Evolutionary conservation across 768 basidiomycete species (phyloP), one percentile per base, ranked within the genome.

Genomic region (Cystobasidium onofrii): DNA sequence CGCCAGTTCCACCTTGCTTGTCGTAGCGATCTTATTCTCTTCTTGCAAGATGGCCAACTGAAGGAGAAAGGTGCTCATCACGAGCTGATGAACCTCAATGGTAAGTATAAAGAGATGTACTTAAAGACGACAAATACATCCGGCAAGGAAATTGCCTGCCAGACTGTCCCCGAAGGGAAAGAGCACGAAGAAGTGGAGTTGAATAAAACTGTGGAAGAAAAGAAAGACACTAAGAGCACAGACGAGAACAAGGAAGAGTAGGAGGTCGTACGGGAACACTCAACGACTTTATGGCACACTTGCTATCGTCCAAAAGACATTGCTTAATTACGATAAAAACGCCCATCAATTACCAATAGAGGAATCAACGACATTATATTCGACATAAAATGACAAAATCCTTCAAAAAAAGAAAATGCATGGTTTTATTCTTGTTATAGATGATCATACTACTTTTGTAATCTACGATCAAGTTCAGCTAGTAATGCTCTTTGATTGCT

Each of bases 401-500:
- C 9, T 29, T n/a, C 7, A 10, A 55, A n/a, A 25, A 27, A 60
- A 34, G 25, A 29, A 27, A 55, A n/a, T n/a, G n/a, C n/a, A n/a
- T n/a, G n/a, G n/a, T n/a, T n/a, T n/a, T n/a, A n/a, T n/a, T n/a
- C n/a, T n/a, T 27, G 15, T 29, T 60, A 29, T 60, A n/a, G 33
- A 17, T 27, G 23, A 60, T 4, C 29, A 15, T 50, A 20, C 57
- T 25, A 60, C 57, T 60, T 60, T 29, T 27, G 57, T 13, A 60
- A 34, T 60, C 33, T 27, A 29, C 57, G 57, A 60, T 94, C 88
- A 13, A 99, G 82, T 80, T 98, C 96, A 36, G 83, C 84, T 50
- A 98, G 82, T 10, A 99, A 84, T 18, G 88, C 87, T 27, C 88
- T 86, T 81, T 98, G 95, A 78, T 98, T 99, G 79, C 95, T 92